A percentile compares a stretch with the other conserved stretches of the same genome.
Evolutionary conservation across 2,329 filamentous ascomycete species (phyloP).

Genomic region (Mollisia scopiformis): DNA sequence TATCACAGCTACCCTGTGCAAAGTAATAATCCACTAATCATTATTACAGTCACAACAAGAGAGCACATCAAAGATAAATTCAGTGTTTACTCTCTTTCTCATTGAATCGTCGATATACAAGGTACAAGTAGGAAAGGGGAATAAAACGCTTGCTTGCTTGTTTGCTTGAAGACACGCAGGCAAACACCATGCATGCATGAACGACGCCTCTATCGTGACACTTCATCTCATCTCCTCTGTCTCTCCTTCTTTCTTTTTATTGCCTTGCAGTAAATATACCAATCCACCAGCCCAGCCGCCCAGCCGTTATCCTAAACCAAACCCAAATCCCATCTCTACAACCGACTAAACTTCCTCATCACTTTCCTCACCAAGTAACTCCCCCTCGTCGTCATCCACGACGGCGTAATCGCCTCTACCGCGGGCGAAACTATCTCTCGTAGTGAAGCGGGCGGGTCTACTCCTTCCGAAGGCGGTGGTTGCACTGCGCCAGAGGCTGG

Average conservation of each 20-base stretch:
- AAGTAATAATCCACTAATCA: no score
- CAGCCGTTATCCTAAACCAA: background rate
- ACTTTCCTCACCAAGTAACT: slow-evolving; percentile 89
- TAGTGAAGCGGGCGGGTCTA: slow-evolving; percentile 69
- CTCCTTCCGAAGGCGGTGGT: slow-evolving; percentile 55
- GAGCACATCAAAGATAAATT: background rate
- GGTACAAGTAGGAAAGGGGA: background rate
- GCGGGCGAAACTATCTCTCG: slow-evolving; percentile 84
- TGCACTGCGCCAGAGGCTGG: slow-evolving; percentile 71
- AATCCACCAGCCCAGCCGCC: no score
- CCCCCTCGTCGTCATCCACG: slow-evolving; percentile 92
- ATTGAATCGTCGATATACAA: background rate
- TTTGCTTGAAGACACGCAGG: no score
- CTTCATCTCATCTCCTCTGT: background rate
- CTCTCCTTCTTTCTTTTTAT: background rate
- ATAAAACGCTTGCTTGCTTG: background rate
- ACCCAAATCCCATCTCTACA: background rate
- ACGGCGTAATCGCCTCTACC: slow-evolving; percentile 85
- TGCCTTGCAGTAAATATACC: background rate
- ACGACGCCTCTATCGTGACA: background rate
- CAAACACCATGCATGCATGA: background rate
- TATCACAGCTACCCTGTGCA: no score
- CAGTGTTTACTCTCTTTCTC: background rate
- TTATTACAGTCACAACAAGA: no score
- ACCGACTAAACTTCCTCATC: slow-evolving; percentile 79